Percentiles rank a stretch among this genome's conserved stretches.
Conservation (phyloP, 1,139 yeast genomes). For the Geotrichum europaeum region DNA sequence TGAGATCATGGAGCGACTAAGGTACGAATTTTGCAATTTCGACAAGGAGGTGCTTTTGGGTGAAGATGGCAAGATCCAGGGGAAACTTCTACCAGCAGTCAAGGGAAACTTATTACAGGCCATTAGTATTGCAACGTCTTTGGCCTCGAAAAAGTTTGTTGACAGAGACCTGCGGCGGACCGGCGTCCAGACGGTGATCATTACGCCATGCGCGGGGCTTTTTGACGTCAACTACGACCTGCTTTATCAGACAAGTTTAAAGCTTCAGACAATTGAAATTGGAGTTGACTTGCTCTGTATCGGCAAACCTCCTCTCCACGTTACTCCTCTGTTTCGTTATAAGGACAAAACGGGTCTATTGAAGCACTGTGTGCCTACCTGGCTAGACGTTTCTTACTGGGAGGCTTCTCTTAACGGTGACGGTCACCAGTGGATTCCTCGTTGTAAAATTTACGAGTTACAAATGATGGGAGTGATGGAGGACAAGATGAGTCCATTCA, state of each 20-base stretch:
- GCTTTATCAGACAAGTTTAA: slow-evolving; percentile 65
- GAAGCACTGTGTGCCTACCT: slow-evolving; percentile 74
- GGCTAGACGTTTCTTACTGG: slow-evolving; percentile 95
- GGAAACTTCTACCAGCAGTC: slow-evolving; percentile 64
- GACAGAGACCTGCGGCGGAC: slow-evolving; percentile 85
- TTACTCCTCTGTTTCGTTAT: slow-evolving; percentile 81
- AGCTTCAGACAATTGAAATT: slow-evolving; percentile 69
- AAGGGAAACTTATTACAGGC: slow-evolving; percentile 88
- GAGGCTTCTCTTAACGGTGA: slow-evolving; percentile 40
- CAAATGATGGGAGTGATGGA: slow-evolving; percentile 99
- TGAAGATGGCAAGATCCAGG: slow-evolving; percentile 35
- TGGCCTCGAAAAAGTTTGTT: slow-evolving; percentile 71
- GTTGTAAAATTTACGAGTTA: slow-evolving; percentile 86
- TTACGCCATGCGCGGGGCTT: slow-evolving; percentile 89
- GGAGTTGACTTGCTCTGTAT: slow-evolving; percentile 84
- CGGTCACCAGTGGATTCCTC: slow-evolving; percentile 72
- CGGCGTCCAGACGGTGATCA: slow-evolving; percentile 72
- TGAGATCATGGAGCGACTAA: slow-evolving; percentile 77
- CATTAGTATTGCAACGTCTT: slow-evolving; percentile 70
- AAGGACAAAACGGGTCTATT: slow-evolving; percentile 40
- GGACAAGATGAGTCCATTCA: slow-evolving; percentile 63
- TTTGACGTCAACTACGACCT: slow-evolving; percentile 84
- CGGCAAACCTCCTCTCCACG: slow-evolving; percentile 85
- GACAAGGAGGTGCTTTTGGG: slow-evolving; percentile 61
- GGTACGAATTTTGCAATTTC: slow-evolving; percentile 80